Conservation (phyloP, 2,329 filamentous ascomycete genomes). For the Lanzia echinophila region DNA sequence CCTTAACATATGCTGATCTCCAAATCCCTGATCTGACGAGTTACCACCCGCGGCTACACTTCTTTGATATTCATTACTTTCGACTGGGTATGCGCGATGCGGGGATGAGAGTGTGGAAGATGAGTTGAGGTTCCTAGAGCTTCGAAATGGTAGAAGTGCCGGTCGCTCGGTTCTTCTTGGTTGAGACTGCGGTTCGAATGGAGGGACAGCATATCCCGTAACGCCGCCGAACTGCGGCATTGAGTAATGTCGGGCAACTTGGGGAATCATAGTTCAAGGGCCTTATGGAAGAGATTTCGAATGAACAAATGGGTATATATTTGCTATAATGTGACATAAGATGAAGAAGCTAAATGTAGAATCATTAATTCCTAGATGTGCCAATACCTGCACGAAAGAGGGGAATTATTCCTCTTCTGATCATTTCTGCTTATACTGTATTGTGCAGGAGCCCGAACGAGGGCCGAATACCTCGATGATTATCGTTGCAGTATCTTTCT, state of each 20-base stretch:
- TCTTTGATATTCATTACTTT: conserved; percentile 16
- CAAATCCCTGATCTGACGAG: conserved; percentile 39
- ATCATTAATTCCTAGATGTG: conserved; percentile 24
- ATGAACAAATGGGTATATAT: conserved; percentile 15
- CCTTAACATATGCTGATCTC: conserved; percentile 59
- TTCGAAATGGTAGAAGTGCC: conserved; percentile 24
- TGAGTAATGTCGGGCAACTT: conserved; percentile 36
- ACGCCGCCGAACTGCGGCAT: conserved; percentile 28
- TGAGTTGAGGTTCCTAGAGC: conserved; percentile 22
- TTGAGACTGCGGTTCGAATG: conserved; percentile 20
- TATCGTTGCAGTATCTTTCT: neutral
- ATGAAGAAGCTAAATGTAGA: conserved; percentile 14
- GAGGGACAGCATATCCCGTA: conserved; percentile 22
- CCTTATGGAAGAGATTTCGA: conserved; percentile 12
- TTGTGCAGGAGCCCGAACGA: conserved; percentile 8
- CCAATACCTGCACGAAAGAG: conserved; percentile 32
- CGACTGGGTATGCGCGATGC: conserved; percentile 25
- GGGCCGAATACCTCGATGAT: conserved; percentile 4
- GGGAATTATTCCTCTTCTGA: conserved; percentile 25
- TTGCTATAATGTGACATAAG: conserved; percentile 14
- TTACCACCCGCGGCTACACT: conserved; percentile 8
- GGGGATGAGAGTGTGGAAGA: conserved; percentile 17
- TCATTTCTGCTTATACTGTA: conserved; percentile 28
- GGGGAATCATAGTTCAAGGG: conserved; percentile 40
- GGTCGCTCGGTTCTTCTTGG: conserved; percentile 19